Conservation (phyloP, 768 basidiomycete genomes). For the Collybiopsis luxurians region DNA sequence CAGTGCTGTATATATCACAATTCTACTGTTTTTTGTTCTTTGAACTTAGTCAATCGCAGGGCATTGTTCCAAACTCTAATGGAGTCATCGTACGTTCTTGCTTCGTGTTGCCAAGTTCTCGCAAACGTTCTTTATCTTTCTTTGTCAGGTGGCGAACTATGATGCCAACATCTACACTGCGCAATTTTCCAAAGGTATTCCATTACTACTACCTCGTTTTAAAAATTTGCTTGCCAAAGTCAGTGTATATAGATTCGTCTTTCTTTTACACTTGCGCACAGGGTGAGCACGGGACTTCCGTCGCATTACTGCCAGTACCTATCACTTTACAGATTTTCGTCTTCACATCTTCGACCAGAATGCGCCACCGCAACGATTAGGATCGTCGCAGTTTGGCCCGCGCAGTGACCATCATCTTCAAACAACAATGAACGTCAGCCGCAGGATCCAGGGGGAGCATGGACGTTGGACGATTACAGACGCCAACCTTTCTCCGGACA, state of each 20-base stretch:
- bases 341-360: slow-evolving; percentile 86
- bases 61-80: slow-evolving; percentile 72
- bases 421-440: slow-evolving; percentile 44
- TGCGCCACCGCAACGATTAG: slow-evolving; percentile 33
- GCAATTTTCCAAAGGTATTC: slow-evolving; percentile 72
- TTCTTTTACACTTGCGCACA: slow-evolving; percentile 94
- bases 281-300: slow-evolving; percentile 42
- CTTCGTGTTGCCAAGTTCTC: too few relatives aligned
- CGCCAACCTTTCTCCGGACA: slow-evolving; percentile 85
- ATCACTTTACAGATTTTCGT: slow-evolving; percentile 64
- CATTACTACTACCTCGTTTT: neutral
- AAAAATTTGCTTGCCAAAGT: neutral
- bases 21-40: slow-evolving; percentile 2
- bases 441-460: slow-evolving; percentile 71
- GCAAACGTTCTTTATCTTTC: too few relatives aligned
- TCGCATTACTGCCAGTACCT: neutral
- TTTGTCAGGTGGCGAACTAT: slow-evolving; percentile 50
- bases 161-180: slow-evolving; percentile 78
- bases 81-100: slow-evolving; percentile 55
- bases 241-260: slow-evolving; percentile 57
- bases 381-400: slow-evolving; percentile 12
- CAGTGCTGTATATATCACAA: slow-evolving; percentile 49
- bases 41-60: slow-evolving; percentile 34
- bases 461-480: slow-evolving; percentile 96
- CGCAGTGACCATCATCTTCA: slow-evolving; percentile 19